Base-by-base conservation (phyloP, 1,284 basidiomycete genomes). In the Ceratobasidium papillatum region DNA sequence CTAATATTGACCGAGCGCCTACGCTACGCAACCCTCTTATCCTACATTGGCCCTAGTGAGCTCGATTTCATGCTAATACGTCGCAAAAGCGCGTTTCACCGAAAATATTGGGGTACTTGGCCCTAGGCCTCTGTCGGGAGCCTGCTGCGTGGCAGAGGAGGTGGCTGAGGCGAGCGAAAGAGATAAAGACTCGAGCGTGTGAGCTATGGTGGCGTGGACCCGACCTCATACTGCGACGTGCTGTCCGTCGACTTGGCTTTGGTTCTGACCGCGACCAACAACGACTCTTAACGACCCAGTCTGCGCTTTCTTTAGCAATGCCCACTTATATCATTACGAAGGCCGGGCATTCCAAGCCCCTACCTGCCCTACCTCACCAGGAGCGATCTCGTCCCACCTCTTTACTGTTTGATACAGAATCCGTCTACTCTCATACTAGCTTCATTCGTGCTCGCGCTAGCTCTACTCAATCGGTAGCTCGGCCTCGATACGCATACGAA, bases 101-200 rank as follows among this genome's bases (percentile, higher is more conserved):
- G 38, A 45, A 14, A 11, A 34, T 45, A 45, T 19, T n/a, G 59
- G 41, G 38, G 38, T 45, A 30, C 59, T 30, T 62, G 41, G 59
- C 59, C 22, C 59, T 62, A 27, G 36, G 7, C 38, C 32, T 27
- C 59, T 62, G n/a, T n/a, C 4, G 14, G 22, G 41, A 45, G 34
- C 56, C n/a, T 30, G 32, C 3, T 27, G 59, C 38, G 59, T 45
- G 41, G 59, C 36, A 43, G 41, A 45, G 27, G 41, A 27, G 38
- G n/a, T 62, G 59, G n/a, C 59, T 45, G 38, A 27, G 25, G 3
- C 32, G 54, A n/a, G 30, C 30, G 54, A 62, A 62, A 62, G 41
- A 45, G 59, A 62, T 62, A 62, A 62, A 62, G 41, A 41, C 59
- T 45, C 59, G 27, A 56, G 36, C 34, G 59, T 62, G 59, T 62